Percentiles rank a stretch among this genome's conserved stretches.
phyloP scores from a whole-genome alignment of 495 filamentous ascomycete species.

The Talaromyces stipitatus region DNA sequence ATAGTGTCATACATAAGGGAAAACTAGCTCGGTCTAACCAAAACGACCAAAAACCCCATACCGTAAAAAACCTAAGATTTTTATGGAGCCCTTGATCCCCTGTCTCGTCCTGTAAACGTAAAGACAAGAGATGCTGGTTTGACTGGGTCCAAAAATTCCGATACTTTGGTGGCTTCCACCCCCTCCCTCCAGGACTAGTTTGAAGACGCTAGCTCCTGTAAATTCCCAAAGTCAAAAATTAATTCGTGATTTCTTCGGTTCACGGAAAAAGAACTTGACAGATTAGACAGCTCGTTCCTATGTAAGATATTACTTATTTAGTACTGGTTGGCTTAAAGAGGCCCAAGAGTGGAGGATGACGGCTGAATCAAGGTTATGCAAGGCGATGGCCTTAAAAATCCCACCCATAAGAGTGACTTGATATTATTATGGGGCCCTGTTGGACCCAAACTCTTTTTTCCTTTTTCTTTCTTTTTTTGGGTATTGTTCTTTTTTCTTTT shows the following conservation, averaged over 20 bases:
- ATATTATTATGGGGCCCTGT: neutral
- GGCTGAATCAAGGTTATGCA: conserved; percentile 3
- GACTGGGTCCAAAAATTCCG: neutral
- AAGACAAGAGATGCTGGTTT: neutral
- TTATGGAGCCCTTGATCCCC: neutral
- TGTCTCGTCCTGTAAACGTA: neutral
- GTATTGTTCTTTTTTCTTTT: neutral
- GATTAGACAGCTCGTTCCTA: neutral
- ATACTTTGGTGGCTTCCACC: neutral
- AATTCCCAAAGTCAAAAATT: neutral
- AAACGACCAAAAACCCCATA: neutral
- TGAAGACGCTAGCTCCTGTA: neutral
- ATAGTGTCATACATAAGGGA: neutral
- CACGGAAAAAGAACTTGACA: neutral
- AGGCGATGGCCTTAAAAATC: neutral
- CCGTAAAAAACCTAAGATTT: neutral
- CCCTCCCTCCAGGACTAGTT: too few species aligned
- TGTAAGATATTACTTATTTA: neutral
- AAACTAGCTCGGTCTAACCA: neutral
- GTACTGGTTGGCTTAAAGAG: neutral
- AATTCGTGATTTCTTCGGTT: neutral
- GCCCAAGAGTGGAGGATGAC: neutral
- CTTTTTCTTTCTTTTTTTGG: neutral
- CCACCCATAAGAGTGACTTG: too few species aligned
- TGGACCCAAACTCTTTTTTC: neutral